Evolutionary conservation across 176 grass and related monocot species (phyloP).

Genomic region (Oryza brachyantha): DNA sequence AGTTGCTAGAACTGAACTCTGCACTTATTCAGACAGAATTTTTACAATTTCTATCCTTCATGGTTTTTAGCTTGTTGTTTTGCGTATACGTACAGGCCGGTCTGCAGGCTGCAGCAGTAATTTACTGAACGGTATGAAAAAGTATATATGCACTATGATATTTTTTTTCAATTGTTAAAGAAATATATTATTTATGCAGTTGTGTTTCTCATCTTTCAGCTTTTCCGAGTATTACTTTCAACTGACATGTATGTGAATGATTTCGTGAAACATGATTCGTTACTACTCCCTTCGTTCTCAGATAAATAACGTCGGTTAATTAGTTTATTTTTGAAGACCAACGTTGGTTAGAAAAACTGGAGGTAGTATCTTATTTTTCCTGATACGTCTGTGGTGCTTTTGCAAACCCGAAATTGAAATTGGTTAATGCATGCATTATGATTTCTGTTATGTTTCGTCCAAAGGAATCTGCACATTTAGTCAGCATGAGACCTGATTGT

Average conservation of each 20-base stretch:
- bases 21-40: constrained; percentile 9
- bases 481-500: neutral
- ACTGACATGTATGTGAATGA: neutral
- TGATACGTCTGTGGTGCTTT: neutral
- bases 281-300: too few species aligned
- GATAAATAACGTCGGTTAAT: too few species aligned
- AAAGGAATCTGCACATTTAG: neutral
- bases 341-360: too few species aligned
- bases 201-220: neutral
- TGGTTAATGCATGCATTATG: neutral
- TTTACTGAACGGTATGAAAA: neutral
- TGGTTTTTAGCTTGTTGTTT: constrained; percentile 5
- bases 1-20: neutral
- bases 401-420: neutral
- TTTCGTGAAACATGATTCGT: neutral
- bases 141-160: neutral
- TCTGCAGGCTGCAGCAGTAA: neutral
- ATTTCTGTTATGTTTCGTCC: neutral
- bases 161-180: neutral
- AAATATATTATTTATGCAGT: neutral
- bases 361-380: neutral
- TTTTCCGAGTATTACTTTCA: neutral
- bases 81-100: neutral
- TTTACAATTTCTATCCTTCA: constrained; percentile 13
- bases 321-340: too few species aligned